A percentile compares a stretch with the other conserved stretches of the same genome.
Evolutionary conservation across 2,329 filamentous ascomycete genomes (phyloP).

Genomic region (Xylariomycetidae sp.): DNA sequence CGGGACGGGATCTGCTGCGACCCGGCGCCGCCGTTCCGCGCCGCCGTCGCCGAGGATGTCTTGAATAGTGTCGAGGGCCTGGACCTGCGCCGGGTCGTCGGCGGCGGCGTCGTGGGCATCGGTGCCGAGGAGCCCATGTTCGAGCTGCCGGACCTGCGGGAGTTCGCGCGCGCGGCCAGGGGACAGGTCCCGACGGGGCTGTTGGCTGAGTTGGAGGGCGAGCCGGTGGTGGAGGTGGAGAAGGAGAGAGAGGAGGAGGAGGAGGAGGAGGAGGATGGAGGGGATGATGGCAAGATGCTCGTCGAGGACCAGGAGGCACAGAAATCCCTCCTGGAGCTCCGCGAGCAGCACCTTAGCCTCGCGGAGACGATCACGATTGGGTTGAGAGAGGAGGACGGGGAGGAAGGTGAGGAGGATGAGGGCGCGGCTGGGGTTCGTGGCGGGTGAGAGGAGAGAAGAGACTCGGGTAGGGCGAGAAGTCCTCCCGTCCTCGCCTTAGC

Average conservation of each 20-base stretch:
- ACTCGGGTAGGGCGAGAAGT: too few species aligned
- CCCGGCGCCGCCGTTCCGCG: conserved; percentile 40
- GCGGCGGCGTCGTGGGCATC: conserved; percentile 41
- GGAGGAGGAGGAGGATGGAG: neutral
- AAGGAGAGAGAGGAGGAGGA: neutral
- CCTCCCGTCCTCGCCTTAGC: too few species aligned
- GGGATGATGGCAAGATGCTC: neutral
- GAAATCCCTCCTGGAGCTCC: too few species aligned
- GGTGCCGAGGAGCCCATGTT: conserved; percentile 21
- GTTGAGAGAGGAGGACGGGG: too few species aligned
- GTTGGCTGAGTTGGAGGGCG: neutral
- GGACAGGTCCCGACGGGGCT: neutral
- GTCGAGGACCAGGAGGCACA: neutral
- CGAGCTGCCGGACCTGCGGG: conserved; percentile 3
- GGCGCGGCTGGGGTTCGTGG: too few species aligned
- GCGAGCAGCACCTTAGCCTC: too few species aligned
- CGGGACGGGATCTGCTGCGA: conserved; percentile 40
- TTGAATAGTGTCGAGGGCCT: conserved; percentile 45
- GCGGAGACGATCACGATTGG: too few species aligned
- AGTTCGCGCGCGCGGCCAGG: conserved; percentile 4
- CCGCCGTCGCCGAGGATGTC: conserved; percentile 42
- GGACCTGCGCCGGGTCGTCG: conserved; percentile 43
- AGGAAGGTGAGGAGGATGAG: too few species aligned
- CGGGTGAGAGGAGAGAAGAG: too few species aligned
- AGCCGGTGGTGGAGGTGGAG: neutral